Evolutionary conservation across 148 eudicot genomes (phyloP).

Genomic region (Hydrangea macrophylla): DNA sequence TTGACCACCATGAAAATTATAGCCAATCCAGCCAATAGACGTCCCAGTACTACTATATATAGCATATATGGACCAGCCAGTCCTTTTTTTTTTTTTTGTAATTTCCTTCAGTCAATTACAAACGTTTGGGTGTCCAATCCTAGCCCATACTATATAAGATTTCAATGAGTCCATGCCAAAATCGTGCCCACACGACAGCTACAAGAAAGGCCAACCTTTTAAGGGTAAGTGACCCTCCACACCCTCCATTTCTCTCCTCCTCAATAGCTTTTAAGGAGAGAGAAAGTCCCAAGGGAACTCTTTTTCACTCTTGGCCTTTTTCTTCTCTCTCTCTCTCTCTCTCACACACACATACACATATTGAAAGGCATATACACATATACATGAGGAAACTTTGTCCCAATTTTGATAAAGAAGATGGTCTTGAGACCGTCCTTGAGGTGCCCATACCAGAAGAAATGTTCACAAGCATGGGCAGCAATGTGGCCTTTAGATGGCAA

Average conservation of each 20-base stretch:
- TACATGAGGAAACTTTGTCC: slow-evolving; percentile 88
- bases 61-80: too few species aligned
- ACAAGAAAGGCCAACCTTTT: slow-evolving; percentile 34
- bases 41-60: too few species aligned
- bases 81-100: too few species aligned
- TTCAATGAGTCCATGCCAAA: slow-evolving; percentile 9
- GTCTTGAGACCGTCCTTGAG: slow-evolving; percentile 83
- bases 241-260: slow-evolving; percentile 4
- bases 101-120: too few species aligned
- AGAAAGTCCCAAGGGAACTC: background rate
- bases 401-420: slow-evolving; percentile 80
- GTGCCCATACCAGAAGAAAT: slow-evolving; percentile 95
- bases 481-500: slow-evolving; percentile 58
- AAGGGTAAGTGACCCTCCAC: background rate
- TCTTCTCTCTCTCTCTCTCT: background rate
- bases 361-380: background rate
- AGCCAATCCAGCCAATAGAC: background rate
- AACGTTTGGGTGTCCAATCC: background rate
- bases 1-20: too few species aligned
- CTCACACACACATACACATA: background rate
- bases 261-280: background rate
- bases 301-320: background rate
- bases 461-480: slow-evolving; percentile 74
- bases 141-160: background rate
- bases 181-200: slow-evolving; percentile 28